A percentile compares a stretch with the other conserved stretches of the same genome.
Evolutionary conservation across 139 green algal species (phyloP).

Genomic region (Chlorella ohadii): DNA sequence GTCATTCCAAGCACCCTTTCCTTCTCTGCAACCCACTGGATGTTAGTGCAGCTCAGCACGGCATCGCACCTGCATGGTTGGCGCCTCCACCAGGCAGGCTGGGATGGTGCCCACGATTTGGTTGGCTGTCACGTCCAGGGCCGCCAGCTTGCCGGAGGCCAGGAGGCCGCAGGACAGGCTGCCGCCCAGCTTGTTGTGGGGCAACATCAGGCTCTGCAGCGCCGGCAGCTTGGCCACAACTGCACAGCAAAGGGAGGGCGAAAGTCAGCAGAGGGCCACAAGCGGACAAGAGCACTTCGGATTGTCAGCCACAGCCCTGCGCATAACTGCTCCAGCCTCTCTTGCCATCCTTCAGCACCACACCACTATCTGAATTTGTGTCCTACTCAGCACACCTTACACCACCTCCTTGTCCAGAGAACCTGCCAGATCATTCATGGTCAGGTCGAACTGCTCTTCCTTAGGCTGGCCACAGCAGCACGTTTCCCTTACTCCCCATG

Average conservation of each 20-base stretch:
- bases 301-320: too few species aligned
- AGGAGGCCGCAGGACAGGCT: slow-evolving; percentile 5
- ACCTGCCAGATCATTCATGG: slow-evolving; percentile 19
- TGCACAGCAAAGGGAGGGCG: not conserved
- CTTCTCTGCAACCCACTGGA: too few species aligned
- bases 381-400: not conserved
- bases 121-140: slow-evolving; percentile 28
- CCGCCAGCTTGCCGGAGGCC: not conserved
- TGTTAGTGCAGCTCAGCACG: too few species aligned
- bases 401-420: slow-evolving; percentile 1
- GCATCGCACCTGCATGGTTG: not conserved
- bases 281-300: too few species aligned
- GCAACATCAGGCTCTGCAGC: slow-evolving; percentile 21
- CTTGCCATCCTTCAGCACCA: too few species aligned
- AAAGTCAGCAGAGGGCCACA: too few species aligned
- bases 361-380: too few species aligned
- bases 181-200: slow-evolving; percentile 22
- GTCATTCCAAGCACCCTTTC: too few species aligned
- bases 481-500: too few species aligned
- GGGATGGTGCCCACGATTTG: slow-evolving; percentile 3
- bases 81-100: not conserved
- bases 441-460: slow-evolving; percentile 10
- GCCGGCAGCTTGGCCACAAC: not conserved
- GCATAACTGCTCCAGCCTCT: too few species aligned
- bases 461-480: too few species aligned